Percentiles rank a stretch among this genome's conserved stretches.
phyloP scores from a whole-genome alignment of 139 green algal species.

The Picochlorum sp. region DNA sequence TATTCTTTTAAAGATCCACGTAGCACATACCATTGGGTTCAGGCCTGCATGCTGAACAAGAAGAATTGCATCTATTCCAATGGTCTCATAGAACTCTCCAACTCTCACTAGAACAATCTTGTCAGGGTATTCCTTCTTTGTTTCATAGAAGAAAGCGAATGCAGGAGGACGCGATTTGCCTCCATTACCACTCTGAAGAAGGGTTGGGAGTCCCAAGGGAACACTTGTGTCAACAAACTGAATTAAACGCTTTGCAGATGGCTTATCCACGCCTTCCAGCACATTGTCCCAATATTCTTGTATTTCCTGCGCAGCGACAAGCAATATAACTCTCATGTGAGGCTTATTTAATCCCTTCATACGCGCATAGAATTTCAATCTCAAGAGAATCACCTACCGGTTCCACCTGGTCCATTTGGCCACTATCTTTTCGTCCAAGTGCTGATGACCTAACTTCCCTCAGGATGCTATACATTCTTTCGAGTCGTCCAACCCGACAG shows the following conservation, averaged over 20 bases:
- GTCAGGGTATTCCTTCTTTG: constrained; percentile 28
- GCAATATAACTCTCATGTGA: no score
- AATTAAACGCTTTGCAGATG: constrained; percentile 18
- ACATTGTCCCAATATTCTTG: constrained; percentile 28
- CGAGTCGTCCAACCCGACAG: no score
- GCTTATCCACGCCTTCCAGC: constrained; percentile 30
- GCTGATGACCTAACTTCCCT: no score
- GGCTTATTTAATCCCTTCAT: no score
- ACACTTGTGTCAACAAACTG: constrained; percentile 17
- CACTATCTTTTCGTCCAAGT: no score
- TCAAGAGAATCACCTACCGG: no score
- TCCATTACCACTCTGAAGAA: background rate
- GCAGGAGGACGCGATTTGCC: background rate
- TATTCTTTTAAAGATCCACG: background rate
- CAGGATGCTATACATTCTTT: no score
- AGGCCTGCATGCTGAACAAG: constrained; percentile 66
- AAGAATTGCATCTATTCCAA: constrained; percentile 74
- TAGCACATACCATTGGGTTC: constrained; percentile 89
- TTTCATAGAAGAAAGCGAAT: constrained; percentile 11
- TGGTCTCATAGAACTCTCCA: constrained; percentile 79
- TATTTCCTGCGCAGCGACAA: constrained; percentile 17
- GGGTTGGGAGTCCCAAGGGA: background rate
- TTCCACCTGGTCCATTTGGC: no score
- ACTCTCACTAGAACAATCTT: constrained; percentile 40
- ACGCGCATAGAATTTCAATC: no score